These are phyloP conservation scores for Ascochyta fabae DNA, from an alignment of 2,329 filamentous ascomycete genomes.

Conservation along the genomic window DNA sequence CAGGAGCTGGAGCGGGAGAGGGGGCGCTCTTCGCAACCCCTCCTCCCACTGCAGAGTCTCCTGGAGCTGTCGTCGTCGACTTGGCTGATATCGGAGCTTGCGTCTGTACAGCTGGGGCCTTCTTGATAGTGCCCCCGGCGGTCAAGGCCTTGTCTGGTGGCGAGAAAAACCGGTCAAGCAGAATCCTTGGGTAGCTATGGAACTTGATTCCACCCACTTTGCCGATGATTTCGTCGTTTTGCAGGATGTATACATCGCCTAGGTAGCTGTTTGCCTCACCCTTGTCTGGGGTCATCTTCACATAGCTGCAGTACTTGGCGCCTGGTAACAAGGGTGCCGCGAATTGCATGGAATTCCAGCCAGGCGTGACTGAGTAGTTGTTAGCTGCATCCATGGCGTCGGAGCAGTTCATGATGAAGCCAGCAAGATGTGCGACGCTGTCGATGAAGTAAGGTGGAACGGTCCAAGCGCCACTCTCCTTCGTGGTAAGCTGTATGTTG, in stretches of 20 bases:
- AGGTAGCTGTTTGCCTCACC: background rate
- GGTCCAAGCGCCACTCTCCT: background rate
- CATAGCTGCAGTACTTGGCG: background rate
- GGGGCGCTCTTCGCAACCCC: too few species aligned
- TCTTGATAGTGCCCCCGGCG: too few species aligned
- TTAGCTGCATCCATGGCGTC: constrained; percentile 19
- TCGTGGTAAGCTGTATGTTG: background rate
- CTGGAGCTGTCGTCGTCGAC: too few species aligned
- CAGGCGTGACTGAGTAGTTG: background rate
- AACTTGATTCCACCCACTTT: background rate
- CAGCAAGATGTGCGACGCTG: constrained; percentile 30
- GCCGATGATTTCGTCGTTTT: background rate
- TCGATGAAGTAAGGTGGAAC: constrained; percentile 34
- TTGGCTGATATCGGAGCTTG: too few species aligned
- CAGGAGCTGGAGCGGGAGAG: too few species aligned
- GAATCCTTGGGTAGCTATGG: background rate
- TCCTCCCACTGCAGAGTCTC: too few species aligned
- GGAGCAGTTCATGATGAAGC: constrained; percentile 34
- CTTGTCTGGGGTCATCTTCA: background rate
- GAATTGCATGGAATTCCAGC: background rate
- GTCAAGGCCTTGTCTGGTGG: too few species aligned
- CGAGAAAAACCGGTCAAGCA: background rate
- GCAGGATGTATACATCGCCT: background rate
- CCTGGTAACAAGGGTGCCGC: background rate
- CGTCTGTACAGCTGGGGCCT: too few species aligned